Evolutionary conservation across 2,329 filamentous ascomycete genomes (phyloP), one percentile per base, ranked within the genome.

Genomic region (Eutypa lata): DNA sequence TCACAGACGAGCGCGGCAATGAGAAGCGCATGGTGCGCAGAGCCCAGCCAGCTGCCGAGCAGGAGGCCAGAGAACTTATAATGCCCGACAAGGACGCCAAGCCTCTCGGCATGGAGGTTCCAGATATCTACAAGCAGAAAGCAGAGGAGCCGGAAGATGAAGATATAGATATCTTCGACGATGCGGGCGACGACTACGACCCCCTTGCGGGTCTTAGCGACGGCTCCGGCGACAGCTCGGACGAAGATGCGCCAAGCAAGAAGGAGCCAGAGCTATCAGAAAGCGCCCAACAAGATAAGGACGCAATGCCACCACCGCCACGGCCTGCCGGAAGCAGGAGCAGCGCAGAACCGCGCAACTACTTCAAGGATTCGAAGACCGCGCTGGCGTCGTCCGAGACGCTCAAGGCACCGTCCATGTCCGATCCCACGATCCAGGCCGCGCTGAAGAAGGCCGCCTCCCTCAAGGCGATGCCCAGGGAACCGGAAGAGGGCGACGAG

Each of bases 401-500:
- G 14, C 71, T 74, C 47, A 77, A 77, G 55, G 73, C 73, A 2
- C 79, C 81, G 1, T 83, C 82, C 4, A 81, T 87, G 63, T 81
- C 79, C 24, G 91, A 97, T 63, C 88, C 91, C 2, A 83, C 88
- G 2, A 87, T 96, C 57, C 79, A 91, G 58, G 91, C 90, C 3
- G 91, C 91, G 0, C 80, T 99, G 63, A 90, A 91, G 71, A 91
- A 91, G 69, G 93, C 93, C 10, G 88, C 89, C 18, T 76, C 83
- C 10, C 76, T 91, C 51, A 75, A 80, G 69, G 76, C 76, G 53
- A 72, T 75, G 61, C 52, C 73, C 61, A 65, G 68, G 61, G 61
- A 69, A 59, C 63, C 71, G 44, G 66, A 70, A 2, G 69, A 70
- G 6, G 71, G 73, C 35, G 69, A 70, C n/a, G 63, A 73, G 55